phyloP scores from a whole-genome alignment of 768 basidiomycete genomes.

The Mycena olivaceomarginata region DNA sequence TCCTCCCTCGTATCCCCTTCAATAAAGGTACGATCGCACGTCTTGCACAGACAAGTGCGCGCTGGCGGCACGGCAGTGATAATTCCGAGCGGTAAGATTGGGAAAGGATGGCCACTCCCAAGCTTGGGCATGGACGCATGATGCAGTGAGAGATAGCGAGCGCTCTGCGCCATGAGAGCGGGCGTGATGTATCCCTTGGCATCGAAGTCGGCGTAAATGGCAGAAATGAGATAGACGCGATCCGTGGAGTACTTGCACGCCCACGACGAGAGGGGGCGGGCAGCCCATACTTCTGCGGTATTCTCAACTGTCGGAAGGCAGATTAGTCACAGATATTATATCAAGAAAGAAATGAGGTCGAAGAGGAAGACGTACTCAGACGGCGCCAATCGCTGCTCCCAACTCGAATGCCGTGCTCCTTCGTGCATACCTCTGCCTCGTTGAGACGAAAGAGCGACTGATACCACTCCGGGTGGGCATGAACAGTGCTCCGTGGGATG shows the following conservation, averaged over 20 bases:
- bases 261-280: conserved; percentile 23
- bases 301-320: conserved; percentile 14
- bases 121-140: neutral
- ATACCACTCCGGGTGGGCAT: conserved; percentile 27
- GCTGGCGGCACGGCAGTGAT: conserved; percentile 13
- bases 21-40: conserved; percentile 12
- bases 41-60: conserved; percentile 13
- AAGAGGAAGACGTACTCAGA: conserved; percentile 21
- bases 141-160: conserved; percentile 19
- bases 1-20: conserved; percentile 10
- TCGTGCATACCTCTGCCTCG: conserved; percentile 21
- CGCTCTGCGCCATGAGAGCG: conserved; percentile 16
- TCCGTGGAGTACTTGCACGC: conserved; percentile 20
- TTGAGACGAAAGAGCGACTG: conserved; percentile 16
- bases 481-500: conserved; percentile 20
- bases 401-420: conserved; percentile 14
- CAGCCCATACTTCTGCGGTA: conserved; percentile 19
- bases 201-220: conserved; percentile 18
- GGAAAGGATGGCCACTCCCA: conserved; percentile 18
- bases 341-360: neutral
- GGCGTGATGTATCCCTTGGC: conserved; percentile 24
- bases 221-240: conserved; percentile 22
- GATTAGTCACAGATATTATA: conserved; percentile 14
- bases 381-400: conserved; percentile 15
- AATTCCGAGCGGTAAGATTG: conserved; percentile 18